A percentile compares a stretch with the other conserved stretches of the same genome.
These are phyloP conservation scores for Tricholoma furcatifolium DNA, from an alignment of 768 basidiomycete species.

Conservation along the genomic window DNA sequence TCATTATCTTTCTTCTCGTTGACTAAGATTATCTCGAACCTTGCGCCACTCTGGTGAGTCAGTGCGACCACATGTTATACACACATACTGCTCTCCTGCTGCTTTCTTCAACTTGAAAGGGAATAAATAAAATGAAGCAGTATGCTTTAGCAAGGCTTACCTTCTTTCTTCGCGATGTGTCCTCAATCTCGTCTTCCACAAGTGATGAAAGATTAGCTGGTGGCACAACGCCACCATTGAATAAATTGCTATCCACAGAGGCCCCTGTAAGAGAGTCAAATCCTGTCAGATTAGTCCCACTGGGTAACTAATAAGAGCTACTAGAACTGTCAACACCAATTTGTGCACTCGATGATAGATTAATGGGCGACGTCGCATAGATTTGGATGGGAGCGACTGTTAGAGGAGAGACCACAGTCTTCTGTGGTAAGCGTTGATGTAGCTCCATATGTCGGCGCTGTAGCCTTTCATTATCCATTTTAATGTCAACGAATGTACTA, in stretches of 20 bases:
- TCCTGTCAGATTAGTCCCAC: constrained; percentile 5
- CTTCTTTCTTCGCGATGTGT: constrained; percentile 63
- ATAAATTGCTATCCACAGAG: constrained; percentile 7
- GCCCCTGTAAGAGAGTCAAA: constrained; percentile 10
- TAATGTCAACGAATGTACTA: constrained; percentile 77
- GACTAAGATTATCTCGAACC: constrained; percentile 37
- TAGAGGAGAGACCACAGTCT: constrained; percentile 20
- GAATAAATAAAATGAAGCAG: not conserved
- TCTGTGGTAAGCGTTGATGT: constrained; percentile 27
- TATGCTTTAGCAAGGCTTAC: constrained; percentile 27
- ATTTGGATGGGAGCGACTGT: constrained; percentile 27
- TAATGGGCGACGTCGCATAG: constrained; percentile 35
- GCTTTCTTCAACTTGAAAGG: constrained; percentile 45
- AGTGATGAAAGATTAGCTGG: not conserved
- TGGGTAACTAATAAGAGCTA: constrained; percentile 9
- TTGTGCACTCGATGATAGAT: constrained; percentile 10
- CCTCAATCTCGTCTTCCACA: constrained; percentile 47
- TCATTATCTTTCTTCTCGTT: not conserved
- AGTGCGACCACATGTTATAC: constrained; percentile 90
- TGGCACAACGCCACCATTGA: not conserved
- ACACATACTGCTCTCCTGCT: constrained; percentile 72
- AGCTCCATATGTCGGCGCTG: constrained; percentile 56
- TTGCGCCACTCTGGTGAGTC: constrained; percentile 98
- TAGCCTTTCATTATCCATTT: constrained; percentile 82
- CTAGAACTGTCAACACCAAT: constrained; percentile 7